phyloP scores from a whole-genome alignment of 1,139 yeast species.

The Debaryomyces robertsiae region DNA sequence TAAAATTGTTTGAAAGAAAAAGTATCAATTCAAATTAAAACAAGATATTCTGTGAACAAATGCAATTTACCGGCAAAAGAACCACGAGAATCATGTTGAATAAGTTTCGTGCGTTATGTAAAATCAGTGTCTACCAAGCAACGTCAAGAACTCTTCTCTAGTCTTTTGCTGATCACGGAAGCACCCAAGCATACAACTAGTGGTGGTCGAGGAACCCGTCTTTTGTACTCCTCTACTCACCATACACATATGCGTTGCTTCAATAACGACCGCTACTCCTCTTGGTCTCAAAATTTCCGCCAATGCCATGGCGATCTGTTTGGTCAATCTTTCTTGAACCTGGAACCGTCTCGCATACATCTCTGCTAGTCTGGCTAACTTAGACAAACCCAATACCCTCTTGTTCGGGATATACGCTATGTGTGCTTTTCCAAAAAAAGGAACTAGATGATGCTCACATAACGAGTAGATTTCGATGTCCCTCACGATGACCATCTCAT shows the following conservation, averaged over 20 bases:
- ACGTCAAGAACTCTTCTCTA: slow-evolving; percentile 91
- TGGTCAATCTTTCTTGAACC: slow-evolving; percentile 94
- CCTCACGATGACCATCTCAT: slow-evolving; percentile 96
- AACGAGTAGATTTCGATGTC: slow-evolving; percentile 90
- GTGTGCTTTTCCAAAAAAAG: slow-evolving; percentile 94
- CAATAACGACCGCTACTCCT: slow-evolving; percentile 98
- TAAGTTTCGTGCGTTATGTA: slow-evolving; percentile 9
- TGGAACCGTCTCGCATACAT: slow-evolving; percentile 95
- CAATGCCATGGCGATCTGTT: slow-evolving; percentile 95
- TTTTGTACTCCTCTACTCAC: slow-evolving; percentile 97
- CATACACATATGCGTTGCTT: slow-evolving; percentile 99
- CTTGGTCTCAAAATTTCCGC: slow-evolving; percentile 88
- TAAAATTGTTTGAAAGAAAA: slow-evolving; percentile 8
- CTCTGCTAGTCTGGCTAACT: slow-evolving; percentile 92
- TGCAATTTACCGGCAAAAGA: slow-evolving; percentile 13
- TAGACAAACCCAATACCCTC: slow-evolving; percentile 90
- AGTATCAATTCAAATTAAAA: slow-evolving; percentile 7
- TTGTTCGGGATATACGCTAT: slow-evolving; percentile 96
- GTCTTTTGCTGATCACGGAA: slow-evolving; percentile 93
- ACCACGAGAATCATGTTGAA: slow-evolving; percentile 23
- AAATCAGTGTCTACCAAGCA: slow-evolving; percentile 57
- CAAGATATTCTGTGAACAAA: slow-evolving; percentile 8
- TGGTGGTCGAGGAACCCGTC: slow-evolving; percentile 89
- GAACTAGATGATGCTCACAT: slow-evolving; percentile 97
- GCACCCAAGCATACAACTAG: slow-evolving; percentile 96